Evolutionary conservation across 306 rosid genomes (phyloP).

Genomic region (Quercus gilva): DNA sequence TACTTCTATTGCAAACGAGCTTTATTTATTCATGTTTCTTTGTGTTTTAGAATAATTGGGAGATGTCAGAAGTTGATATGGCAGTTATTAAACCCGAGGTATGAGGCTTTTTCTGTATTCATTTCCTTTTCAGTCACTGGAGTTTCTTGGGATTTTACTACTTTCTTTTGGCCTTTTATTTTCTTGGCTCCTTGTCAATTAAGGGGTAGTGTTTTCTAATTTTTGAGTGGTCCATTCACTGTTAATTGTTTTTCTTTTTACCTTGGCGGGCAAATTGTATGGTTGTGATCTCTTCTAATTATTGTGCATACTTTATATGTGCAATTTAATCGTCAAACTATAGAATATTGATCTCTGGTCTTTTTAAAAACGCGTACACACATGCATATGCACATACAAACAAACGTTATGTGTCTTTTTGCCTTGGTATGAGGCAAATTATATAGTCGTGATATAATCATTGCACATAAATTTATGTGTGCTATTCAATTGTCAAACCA

Average conservation of each 20-base stretch:
- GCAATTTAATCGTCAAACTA: background rate
- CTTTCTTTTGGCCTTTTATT: background rate
- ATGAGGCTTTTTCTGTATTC: slow-evolving; percentile 3
- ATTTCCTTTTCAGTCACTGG: background rate
- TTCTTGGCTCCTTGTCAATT: background rate
- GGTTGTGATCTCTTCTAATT: background rate
- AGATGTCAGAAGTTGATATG: slow-evolving; percentile 82
- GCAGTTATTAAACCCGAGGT: slow-evolving; percentile 88
- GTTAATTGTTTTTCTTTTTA: background rate
- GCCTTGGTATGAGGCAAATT: background rate
- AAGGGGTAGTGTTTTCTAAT: background rate
- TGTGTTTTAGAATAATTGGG: background rate
- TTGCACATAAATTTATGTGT: background rate
- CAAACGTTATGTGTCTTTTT: background rate
- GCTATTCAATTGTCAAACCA: background rate
- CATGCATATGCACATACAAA: background rate
- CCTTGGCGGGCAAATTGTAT: background rate
- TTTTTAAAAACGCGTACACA: background rate
- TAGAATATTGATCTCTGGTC: background rate
- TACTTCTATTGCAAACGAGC: background rate
- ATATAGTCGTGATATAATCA: background rate
- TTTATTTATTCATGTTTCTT: background rate
- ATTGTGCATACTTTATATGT: background rate
- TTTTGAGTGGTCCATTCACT: background rate
- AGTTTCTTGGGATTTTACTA: background rate